These are phyloP conservation scores for Myxozyma vanderwaltii DNA, from an alignment of 805 yeast species.

Conservation along the genomic window DNA sequence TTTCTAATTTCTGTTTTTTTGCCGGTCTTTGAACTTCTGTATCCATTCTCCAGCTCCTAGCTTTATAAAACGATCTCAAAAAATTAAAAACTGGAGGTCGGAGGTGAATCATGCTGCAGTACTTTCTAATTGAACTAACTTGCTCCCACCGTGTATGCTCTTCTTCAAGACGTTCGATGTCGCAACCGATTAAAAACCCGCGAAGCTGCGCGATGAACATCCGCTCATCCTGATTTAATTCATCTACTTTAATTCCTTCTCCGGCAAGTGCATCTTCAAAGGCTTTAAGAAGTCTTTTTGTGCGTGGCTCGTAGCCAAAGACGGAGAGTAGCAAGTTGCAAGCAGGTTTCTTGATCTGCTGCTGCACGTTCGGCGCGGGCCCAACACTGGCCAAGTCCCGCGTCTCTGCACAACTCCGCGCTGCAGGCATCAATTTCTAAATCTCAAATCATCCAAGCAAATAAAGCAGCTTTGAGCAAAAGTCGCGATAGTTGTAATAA, in stretches of 20 bases:
- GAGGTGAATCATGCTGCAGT: not conserved
- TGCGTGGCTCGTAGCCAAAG: conserved; percentile 8
- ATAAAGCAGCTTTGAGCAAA: too few relatives aligned
- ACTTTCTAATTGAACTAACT: not conserved
- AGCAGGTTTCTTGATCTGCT: not conserved
- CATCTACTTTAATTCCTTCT: not conserved
- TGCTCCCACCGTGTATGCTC: not conserved
- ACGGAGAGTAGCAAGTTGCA: conserved; percentile 13
- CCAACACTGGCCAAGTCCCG: not conserved
- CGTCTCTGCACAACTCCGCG: too few relatives aligned
- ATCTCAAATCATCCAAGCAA: too few relatives aligned
- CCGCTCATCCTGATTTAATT: not conserved
- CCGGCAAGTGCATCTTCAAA: not conserved
- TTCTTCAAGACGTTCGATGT: not conserved
- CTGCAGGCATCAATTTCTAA: too few relatives aligned
- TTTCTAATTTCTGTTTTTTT: not conserved
- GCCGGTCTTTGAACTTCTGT: not conserved
- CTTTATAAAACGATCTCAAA: not conserved
- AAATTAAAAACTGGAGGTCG: not conserved
- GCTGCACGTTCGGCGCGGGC: not conserved
- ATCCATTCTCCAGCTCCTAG: not conserved
- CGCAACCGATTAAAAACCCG: not conserved
- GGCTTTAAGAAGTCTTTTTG: not conserved
- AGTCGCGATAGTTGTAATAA: too few relatives aligned
- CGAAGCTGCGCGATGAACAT: not conserved